These are phyloP conservation scores for Cornus florida DNA, from an alignment of 148 eudicot species.

Conservation along the genomic window DNA sequence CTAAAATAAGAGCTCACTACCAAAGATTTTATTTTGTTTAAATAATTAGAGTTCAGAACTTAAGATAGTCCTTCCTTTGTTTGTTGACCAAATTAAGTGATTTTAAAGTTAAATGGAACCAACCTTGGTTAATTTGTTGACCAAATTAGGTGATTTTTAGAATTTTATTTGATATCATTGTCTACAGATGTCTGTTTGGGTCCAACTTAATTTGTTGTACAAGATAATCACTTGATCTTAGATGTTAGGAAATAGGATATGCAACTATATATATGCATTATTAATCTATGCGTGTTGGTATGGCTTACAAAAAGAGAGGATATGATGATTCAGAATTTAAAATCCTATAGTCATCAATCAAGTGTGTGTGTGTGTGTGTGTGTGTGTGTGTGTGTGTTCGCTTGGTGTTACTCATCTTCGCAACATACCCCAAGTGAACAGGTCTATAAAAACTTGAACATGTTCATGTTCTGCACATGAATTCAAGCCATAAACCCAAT, in stretches of 20 bases:
- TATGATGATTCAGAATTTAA: neutral
- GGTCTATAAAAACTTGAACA: too few species aligned
- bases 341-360: too few species aligned
- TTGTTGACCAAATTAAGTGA: slow-evolving; percentile 4
- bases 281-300: too few species aligned
- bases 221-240: neutral
- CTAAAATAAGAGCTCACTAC: too few species aligned
- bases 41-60: neutral
- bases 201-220: neutral
- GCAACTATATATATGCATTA: too few species aligned
- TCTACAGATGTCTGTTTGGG: neutral
- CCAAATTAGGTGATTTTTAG: neutral
- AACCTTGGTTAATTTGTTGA: neutral
- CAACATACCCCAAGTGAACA: too few species aligned
- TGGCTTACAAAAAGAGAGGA: too few species aligned
- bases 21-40: neutral
- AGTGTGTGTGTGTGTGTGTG: too few species aligned
- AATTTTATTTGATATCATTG: neutral
- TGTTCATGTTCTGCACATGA: too few species aligned
- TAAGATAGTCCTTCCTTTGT: neutral
- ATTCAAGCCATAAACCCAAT: too few species aligned
- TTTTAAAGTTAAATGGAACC: neutral
- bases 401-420: too few species aligned
- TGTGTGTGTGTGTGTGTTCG: too few species aligned
- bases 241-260: neutral